These are phyloP conservation scores for Coleophoma eucalyptorum DNA, from an alignment of 2,329 filamentous ascomycete genomes.

Conservation along the genomic window DNA sequence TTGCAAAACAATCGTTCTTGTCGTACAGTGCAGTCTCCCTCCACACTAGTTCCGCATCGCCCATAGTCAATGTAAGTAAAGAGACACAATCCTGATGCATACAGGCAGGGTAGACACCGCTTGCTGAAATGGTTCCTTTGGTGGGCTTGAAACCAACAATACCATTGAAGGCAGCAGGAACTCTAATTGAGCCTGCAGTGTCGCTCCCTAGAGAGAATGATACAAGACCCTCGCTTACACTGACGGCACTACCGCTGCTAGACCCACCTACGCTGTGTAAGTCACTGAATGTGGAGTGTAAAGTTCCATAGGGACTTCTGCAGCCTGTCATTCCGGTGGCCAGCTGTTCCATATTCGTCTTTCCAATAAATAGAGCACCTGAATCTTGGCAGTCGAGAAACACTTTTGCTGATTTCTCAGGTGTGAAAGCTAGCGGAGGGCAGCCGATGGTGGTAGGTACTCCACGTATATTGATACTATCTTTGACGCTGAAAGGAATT, in stretches of 20 bases:
- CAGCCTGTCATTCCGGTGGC: conserved; percentile 53
- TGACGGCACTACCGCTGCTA: conserved; percentile 48
- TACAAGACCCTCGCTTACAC: conserved; percentile 44
- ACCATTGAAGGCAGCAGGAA: conserved; percentile 46
- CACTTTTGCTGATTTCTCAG: conserved; percentile 39
- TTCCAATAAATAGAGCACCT: conserved; percentile 54
- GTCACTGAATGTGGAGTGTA: conserved; percentile 42
- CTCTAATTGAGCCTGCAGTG: conserved; percentile 47
- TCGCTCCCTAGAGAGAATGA: conserved; percentile 51
- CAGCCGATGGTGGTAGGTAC: conserved; percentile 42
- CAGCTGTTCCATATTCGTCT: conserved; percentile 50
- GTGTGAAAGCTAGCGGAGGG: conserved; percentile 39
- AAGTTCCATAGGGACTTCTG: conserved; percentile 46
- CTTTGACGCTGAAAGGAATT: conserved; percentile 46
- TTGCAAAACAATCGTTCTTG: conserved; percentile 45
- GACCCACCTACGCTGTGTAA: conserved; percentile 50
- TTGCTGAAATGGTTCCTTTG: conserved; percentile 42
- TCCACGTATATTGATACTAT: conserved; percentile 43
- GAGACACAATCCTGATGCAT: conserved; percentile 50
- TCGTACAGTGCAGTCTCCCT: conserved; percentile 41
- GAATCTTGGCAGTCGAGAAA: conserved; percentile 42
- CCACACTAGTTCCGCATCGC: conserved; percentile 45
- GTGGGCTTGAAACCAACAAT: conserved; percentile 45
- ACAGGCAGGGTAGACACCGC: conserved; percentile 46
- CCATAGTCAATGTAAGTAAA: conserved; percentile 39